phyloP scores from a whole-genome alignment of 345 rosid genomes.

The Ceriops zippeliana region DNA sequence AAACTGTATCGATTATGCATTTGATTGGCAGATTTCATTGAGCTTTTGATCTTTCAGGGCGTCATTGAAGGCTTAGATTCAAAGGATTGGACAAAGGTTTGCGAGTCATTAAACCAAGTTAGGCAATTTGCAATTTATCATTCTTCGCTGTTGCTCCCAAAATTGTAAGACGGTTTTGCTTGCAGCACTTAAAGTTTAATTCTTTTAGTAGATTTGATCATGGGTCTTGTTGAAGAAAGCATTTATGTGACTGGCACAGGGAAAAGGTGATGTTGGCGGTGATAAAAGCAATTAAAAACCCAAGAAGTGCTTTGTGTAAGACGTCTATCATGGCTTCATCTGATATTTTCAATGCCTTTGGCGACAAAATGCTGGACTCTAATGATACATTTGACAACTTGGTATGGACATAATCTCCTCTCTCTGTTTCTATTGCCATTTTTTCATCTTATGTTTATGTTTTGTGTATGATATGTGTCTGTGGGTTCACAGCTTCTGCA shows the following conservation, averaged over 20 bases:
- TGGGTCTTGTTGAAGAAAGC: background rate
- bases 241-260: conserved; percentile 28
- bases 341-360: conserved; percentile 64
- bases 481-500: conserved; percentile 48
- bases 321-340: conserved; percentile 85
- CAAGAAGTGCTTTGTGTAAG: conserved; percentile 90
- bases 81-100: conserved; percentile 58
- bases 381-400: conserved; percentile 57
- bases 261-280: conserved; percentile 63
- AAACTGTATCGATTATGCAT: background rate
- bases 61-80: conserved; percentile 64
- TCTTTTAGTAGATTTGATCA: background rate
- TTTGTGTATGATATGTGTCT: background rate
- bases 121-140: conserved; percentile 67
- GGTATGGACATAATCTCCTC: conserved; percentile 32
- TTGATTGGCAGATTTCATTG: background rate
- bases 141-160: conserved; percentile 57
- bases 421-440: background rate
- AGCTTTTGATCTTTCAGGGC: conserved; percentile 28
- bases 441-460: background rate
- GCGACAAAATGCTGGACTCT: conserved; percentile 50
- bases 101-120: conserved; percentile 58
- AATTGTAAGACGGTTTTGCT: conserved; percentile 38
- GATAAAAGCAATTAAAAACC: conserved; percentile 83
- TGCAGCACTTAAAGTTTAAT: background rate